These are phyloP conservation scores for Phytophthora podocarpi DNA, from an alignment of 352 stramenopile genomes.

Conservation along the genomic window DNA sequence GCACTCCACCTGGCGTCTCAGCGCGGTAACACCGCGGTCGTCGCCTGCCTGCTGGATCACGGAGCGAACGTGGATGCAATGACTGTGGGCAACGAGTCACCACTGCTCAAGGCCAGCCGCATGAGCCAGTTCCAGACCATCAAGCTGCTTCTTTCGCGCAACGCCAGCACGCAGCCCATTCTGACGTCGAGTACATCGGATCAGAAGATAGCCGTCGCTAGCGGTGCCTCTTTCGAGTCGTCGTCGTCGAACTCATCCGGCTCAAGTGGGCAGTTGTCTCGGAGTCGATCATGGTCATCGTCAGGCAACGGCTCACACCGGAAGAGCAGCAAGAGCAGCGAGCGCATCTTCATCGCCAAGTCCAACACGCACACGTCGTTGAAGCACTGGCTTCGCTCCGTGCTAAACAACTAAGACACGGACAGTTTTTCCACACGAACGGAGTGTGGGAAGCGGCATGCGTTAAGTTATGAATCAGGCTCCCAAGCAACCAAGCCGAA, in stretches of 20 bases:
- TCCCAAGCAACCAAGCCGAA: constrained; percentile 5
- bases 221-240: constrained; percentile 32
- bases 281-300: constrained; percentile 37
- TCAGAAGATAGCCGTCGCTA: constrained; percentile 27
- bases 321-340: constrained; percentile 38
- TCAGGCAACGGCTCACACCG: constrained; percentile 27
- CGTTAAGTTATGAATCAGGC: not conserved
- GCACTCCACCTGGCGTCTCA: constrained; percentile 80
- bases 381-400: constrained; percentile 70
- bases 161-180: constrained; percentile 42
- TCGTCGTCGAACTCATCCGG: constrained; percentile 20
- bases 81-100: constrained; percentile 68
- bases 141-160: constrained; percentile 65
- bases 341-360: constrained; percentile 66
- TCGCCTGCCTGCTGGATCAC: constrained; percentile 64
- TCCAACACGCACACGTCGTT: constrained; percentile 76
- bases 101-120: constrained; percentile 79
- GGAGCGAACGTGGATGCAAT: constrained; percentile 71
- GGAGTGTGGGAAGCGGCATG: constrained; percentile 12
- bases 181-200: constrained; percentile 22
- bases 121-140: constrained; percentile 85
- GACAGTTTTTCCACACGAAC: constrained; percentile 11
- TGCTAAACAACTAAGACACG: constrained; percentile 54
- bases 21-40: constrained; percentile 76
- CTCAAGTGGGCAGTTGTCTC: constrained; percentile 21